Evolutionary conservation across 805 yeast species (phyloP).

Genomic region (Grigorovia jiainica): DNA sequence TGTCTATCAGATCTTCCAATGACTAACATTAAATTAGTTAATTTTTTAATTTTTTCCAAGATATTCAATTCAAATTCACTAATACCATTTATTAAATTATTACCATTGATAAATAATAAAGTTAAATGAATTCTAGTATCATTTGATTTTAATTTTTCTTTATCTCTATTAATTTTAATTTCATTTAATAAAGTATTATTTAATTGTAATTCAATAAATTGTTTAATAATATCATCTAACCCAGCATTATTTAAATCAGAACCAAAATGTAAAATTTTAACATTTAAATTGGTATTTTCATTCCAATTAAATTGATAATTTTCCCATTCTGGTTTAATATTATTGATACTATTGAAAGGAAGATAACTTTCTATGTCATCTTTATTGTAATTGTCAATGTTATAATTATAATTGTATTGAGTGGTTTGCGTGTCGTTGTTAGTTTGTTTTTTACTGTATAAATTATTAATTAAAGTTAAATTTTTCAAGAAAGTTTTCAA

Average conservation of each 20-base stretch:
- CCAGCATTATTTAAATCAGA: constrained; percentile 46
- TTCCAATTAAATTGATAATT: background rate
- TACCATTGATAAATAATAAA: constrained; percentile 64
- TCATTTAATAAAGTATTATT: constrained; percentile 68
- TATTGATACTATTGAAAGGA: too few relatives aligned
- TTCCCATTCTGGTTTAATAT: background rate
- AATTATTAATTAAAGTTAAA: constrained; percentile 24
- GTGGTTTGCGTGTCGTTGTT: background rate
- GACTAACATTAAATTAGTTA: constrained; percentile 78
- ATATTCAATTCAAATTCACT: constrained; percentile 47
- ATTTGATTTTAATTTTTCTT: constrained; percentile 29
- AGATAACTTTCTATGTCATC: too few relatives aligned
- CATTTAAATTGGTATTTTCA: constrained; percentile 31
- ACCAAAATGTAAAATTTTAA: constrained; percentile 38
- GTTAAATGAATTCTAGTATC: constrained; percentile 74
- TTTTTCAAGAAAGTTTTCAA: constrained; percentile 65
- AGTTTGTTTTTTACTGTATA: constrained; percentile 30
- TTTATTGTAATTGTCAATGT: background rate
- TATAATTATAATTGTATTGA: background rate
- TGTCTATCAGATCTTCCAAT: constrained; percentile 73
- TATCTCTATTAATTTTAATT: constrained; percentile 61
- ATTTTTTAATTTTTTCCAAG: constrained; percentile 57
- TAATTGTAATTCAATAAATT: constrained; percentile 60
- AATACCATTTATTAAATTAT: constrained; percentile 34
- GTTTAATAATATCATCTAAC: constrained; percentile 41